phyloP scores from a whole-genome alignment of 2,329 filamentous ascomycete genomes.

The Botrytis deweyae region DNA sequence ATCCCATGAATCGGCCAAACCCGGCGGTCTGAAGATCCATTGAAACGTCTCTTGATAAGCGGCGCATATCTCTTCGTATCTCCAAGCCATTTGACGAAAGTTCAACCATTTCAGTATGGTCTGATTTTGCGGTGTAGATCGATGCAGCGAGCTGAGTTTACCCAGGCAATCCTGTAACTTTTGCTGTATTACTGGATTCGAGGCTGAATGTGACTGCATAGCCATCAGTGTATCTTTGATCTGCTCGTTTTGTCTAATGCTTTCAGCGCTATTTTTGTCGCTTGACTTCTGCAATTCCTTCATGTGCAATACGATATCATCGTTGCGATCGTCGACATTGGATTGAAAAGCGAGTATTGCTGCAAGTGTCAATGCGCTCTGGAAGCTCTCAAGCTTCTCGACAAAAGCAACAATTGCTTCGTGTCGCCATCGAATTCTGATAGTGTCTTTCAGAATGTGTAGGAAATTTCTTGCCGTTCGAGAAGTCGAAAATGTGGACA shows the following conservation, averaged over 20 bases:
- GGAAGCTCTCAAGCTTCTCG: background rate
- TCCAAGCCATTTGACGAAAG: background rate
- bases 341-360: background rate
- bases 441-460: background rate
- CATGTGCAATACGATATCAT: background rate
- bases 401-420: background rate
- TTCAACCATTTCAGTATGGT: background rate
- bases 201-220: background rate
- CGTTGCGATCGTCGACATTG: background rate
- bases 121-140: background rate
- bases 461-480: background rate
- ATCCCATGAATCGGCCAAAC: background rate
- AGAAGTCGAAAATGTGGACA: background rate
- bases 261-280: background rate
- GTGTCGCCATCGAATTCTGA: background rate
- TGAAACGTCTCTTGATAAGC: background rate
- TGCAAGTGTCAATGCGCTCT: background rate
- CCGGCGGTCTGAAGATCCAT: background rate
- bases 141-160: background rate
- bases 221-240: background rate
- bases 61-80: background rate
- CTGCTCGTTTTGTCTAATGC: background rate
- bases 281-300: background rate
- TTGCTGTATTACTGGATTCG: background rate
- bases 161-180: background rate